phyloP scores from a whole-genome alignment of 2,329 filamentous ascomycete species.

The Nemania sp. region DNA sequence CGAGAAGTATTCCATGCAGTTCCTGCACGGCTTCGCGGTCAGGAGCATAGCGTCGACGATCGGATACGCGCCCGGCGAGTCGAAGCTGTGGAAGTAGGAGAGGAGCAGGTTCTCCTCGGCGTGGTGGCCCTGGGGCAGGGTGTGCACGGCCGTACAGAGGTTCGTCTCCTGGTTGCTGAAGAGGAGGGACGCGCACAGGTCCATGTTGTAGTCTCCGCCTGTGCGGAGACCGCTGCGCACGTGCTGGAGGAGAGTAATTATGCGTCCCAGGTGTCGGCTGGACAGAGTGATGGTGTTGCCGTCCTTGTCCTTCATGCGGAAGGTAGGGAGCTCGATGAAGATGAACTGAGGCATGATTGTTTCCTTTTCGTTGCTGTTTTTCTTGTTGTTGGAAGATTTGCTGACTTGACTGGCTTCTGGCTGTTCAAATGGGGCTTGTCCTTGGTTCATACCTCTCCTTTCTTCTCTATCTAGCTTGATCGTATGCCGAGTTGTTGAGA shows the following conservation, averaged over 20 bases:
- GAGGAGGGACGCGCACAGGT: conserved; percentile 36
- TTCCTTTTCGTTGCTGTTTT: not conserved
- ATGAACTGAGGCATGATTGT: conserved; percentile 37
- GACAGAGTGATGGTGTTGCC: conserved; percentile 33
- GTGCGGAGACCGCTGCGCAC: conserved; percentile 34
- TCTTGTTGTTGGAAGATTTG: not conserved
- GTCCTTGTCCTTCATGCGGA: conserved; percentile 36
- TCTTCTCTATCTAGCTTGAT: not conserved
- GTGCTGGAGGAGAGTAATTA: conserved; percentile 36
- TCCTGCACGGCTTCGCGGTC: conserved; percentile 36
- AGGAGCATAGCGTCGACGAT: conserved; percentile 40
- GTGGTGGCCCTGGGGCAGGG: conserved; percentile 25
- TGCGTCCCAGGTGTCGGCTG: conserved; percentile 32
- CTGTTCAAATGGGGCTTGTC: not conserved
- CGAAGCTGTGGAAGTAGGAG: conserved; percentile 39
- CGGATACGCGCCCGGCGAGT: conserved; percentile 40
- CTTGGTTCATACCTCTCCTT: not conserved
- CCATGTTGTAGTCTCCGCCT: conserved; percentile 30
- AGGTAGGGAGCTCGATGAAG: conserved; percentile 40
- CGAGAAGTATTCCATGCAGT: conserved; percentile 38
- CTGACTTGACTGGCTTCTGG: not conserved
- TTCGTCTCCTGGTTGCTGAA: conserved; percentile 40
- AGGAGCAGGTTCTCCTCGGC: conserved; percentile 41
- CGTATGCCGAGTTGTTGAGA: not conserved
- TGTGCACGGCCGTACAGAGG: conserved; percentile 34